A percentile compares a stretch with the other conserved stretches of the same genome.
Evolutionary conservation across 164 flowering plant genomes (phyloP).

Genomic region (Warburgia ugandensis): DNA sequence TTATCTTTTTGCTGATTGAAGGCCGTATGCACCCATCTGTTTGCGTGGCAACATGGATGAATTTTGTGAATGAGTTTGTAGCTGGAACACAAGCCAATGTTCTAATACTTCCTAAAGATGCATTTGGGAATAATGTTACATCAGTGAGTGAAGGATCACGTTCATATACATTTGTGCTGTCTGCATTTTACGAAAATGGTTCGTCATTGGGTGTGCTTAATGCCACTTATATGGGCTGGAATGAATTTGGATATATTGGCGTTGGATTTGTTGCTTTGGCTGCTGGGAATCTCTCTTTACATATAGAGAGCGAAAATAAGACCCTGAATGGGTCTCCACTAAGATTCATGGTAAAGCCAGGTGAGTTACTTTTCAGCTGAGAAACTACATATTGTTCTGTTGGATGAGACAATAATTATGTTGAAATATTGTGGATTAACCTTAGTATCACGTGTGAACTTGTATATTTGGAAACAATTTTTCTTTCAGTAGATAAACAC

Average conservation of each 20-base stretch:
- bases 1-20: slow-evolving; percentile 19
- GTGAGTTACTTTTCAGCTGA: slow-evolving; percentile 32
- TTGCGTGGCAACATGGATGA: slow-evolving; percentile 61
- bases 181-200: slow-evolving; percentile 41
- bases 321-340: slow-evolving; percentile 66
- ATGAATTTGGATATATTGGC: slow-evolving; percentile 44
- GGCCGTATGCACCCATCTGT: slow-evolving; percentile 61
- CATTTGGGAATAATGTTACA: slow-evolving; percentile 82
- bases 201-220: slow-evolving; percentile 34
- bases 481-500: no score
- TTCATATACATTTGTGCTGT: slow-evolving; percentile 28
- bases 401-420: no score
- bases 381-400: no score
- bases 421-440: no score
- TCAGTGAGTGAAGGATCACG: slow-evolving; percentile 26
- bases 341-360: slow-evolving; percentile 73
- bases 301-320: slow-evolving; percentile 42
- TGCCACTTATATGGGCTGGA: slow-evolving; percentile 48
- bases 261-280: slow-evolving; percentile 42
- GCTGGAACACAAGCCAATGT: slow-evolving; percentile 59
- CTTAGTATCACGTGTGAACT: no score
- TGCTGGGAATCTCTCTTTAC: slow-evolving; percentile 53
- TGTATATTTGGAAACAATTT: no score
- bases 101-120: slow-evolving; percentile 73
- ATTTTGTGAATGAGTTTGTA: slow-evolving; percentile 44